A percentile compares a stretch with the other conserved stretches of the same genome.
These are phyloP conservation scores for Wickerhamiella qilinensis DNA, from an alignment of 805 yeast species.

Conservation along the genomic window DNA sequence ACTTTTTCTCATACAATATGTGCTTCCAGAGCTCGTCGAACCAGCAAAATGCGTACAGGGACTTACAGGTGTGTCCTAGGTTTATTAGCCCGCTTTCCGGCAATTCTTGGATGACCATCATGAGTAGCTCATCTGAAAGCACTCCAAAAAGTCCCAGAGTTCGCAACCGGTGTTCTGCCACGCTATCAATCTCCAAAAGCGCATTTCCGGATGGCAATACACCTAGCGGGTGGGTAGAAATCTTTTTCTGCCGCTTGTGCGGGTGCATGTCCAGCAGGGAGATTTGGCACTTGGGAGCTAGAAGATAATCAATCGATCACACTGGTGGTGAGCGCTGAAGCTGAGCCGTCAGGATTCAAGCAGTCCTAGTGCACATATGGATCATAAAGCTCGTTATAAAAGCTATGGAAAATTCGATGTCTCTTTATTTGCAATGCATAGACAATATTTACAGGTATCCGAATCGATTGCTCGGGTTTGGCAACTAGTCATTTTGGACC, in stretches of 20 bases:
- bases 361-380: no score
- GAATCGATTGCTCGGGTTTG: no score
- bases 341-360: no score
- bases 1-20: conserved; percentile 28
- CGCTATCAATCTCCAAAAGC: conserved; percentile 22
- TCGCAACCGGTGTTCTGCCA: conserved; percentile 7
- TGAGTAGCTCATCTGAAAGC: conserved; percentile 49
- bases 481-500: no score
- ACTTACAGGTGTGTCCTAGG: conserved; percentile 44
- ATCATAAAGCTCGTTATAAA: no score
- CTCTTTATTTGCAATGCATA: no score
- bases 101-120: conserved; percentile 35
- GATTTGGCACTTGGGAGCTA: not conserved
- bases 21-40: conserved; percentile 75
- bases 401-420: no score
- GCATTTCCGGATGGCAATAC: conserved; percentile 65
- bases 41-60: conserved; percentile 53
- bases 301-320: no score
- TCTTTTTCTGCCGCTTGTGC: not conserved
- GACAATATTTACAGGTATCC: no score
- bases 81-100: conserved; percentile 34
- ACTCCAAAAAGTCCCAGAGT: conserved; percentile 21
- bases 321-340: no score
- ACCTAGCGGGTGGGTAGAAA: conserved; percentile 45
- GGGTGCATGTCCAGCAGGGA: not conserved